Base-by-base conservation (phyloP, 192 early-diverging fungal species). In the Allomyces javanicus region DNA sequence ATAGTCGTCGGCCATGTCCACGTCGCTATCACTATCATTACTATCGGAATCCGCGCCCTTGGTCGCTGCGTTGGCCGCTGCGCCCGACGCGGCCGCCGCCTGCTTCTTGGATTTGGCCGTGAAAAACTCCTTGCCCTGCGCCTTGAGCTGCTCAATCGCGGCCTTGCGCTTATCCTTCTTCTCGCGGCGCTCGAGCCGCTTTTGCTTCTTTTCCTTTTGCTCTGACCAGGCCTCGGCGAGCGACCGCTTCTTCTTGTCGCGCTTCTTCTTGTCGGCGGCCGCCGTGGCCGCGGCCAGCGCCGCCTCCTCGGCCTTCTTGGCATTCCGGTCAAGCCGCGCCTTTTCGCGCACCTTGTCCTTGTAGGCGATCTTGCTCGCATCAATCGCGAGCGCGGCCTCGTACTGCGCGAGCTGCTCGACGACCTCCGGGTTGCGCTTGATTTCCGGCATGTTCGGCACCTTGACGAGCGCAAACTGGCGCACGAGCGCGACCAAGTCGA, bases 391-490 rank as follows among this genome's bases (percentile, higher is more conserved):
- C 24, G 80, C 73, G 1, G 72, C 71, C 7, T 74, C 74, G 24
- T 72, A 74, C 23, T 73, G 66, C 45, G 72, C 78, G 4, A 83
- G 72, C 61, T 71, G 72, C 10, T 64, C 72, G 11, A 72, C 44
- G 21, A 81, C 75, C 61, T 70, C 74, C 44, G 76, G 77, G 70
- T 81, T 83, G 40, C 71, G 70, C 67, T 71, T 74, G 61, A 98
- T 72, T 76, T 97, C 96, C 3, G 93, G 91, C 91, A 99, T 93
- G 67, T 87, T 93, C 19, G 96, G 96, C 45, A 98, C 63, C 68
- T 84, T 79, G 68, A 93, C 71, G 1, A 99, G 73, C 0, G 83
- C 94, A 75, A 87, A 96, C 1, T 86, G 84, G 63, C 78, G 79
- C 14, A 89, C 91, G n/a, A 89, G 75, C 26, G 78, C 75, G 25